These are phyloP conservation scores for Nothophoma quercina DNA, from an alignment of 2,329 filamentous ascomycete species.

Conservation along the genomic window DNA sequence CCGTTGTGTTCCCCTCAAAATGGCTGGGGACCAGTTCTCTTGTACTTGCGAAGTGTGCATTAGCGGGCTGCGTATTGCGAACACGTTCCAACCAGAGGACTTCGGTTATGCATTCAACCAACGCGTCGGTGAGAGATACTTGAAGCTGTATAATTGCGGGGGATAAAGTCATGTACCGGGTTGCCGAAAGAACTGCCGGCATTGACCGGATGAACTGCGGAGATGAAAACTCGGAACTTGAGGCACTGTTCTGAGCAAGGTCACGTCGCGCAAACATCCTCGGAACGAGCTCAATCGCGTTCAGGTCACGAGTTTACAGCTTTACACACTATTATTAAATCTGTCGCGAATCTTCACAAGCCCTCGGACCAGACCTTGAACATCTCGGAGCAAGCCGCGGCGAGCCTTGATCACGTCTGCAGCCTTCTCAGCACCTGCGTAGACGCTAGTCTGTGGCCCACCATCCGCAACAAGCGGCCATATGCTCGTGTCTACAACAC, in stretches of 20 bases:
- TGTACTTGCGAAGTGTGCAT: conserved; percentile 1
- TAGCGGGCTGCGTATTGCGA: not conserved
- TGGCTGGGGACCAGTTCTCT: not conserved
- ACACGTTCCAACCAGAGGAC: not conserved
- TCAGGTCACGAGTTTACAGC: not conserved
- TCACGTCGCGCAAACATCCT: conserved; percentile 2
- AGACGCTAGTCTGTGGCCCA: conserved; percentile 20
- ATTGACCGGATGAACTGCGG: conserved; percentile 1
- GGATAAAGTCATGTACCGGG: not conserved
- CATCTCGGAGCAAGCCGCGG: not conserved
- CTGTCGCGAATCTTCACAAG: too few relatives aligned
- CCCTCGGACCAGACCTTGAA: not conserved
- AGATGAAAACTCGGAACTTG: not conserved
- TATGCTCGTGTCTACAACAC: conserved; percentile 24
- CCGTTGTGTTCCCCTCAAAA: conserved; percentile 1
- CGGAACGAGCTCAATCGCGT: not conserved
- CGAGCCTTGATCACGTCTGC: not conserved
- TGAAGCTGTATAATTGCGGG: not conserved
- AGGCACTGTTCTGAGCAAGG: not conserved
- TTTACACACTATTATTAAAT: too few relatives aligned
- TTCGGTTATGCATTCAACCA: conserved; percentile 1
- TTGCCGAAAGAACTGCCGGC: conserved; percentile 11
- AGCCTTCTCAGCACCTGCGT: not conserved
- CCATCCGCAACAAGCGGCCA: conserved; percentile 27
- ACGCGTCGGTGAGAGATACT: not conserved